Base-by-base conservation (phyloP, 352 stramenopile genomes). In the Phytophthora cryptogea region DNA sequence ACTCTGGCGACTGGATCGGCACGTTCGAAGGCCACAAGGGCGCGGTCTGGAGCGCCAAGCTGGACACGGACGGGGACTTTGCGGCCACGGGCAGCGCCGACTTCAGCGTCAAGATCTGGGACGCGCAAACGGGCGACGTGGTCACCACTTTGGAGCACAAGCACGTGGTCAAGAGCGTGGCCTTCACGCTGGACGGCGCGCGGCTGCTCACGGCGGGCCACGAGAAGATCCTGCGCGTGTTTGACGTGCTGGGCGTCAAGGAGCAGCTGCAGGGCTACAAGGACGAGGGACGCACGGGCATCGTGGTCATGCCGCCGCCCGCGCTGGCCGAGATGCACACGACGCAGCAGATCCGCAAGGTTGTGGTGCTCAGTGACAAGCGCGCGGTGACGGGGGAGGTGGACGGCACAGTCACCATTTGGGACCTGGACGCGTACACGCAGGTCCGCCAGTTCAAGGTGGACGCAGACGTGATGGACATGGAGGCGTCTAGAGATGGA, bases 1-100 rank as follows among this genome's bases (percentile, higher is more conserved):
- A 80, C 41, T 86, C 88, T 26, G 89, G 89, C 47, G 80, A 97
- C 71, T 99, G 97, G 97, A 99, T 99, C 62, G 97, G 96, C 44
- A 99, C 95, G 6, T 99, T 98, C 53, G 76, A 92, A 26, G 97
- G 97, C 42, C 97, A 99, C 77, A 99, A 99, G 69, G 97, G 96
- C 44, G 90, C 90, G 0, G 90, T 97, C 0, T 97, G 90, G 90
- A 93, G 76, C 46, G 95, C 89, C 43, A 96, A 93, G 54, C 68
- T 98, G 36, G 92, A 98, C 70, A 60, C 68, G 0, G 70, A 82
- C 5, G 90, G 78, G 5, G 79, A 80, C 43, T 88, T 97, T 17
- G 90, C 87, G 0, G 92, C 84, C 4, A 98, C 95, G 9, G 96
- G 90, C 9, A 95, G 78, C 46, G 96, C 93, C 10, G 97, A 99